Percentiles rank a stretch among this genome's conserved stretches.
Evolutionary conservation across 164 flowering plant genomes (phyloP).

Genomic region (Vitis cinerea): DNA sequence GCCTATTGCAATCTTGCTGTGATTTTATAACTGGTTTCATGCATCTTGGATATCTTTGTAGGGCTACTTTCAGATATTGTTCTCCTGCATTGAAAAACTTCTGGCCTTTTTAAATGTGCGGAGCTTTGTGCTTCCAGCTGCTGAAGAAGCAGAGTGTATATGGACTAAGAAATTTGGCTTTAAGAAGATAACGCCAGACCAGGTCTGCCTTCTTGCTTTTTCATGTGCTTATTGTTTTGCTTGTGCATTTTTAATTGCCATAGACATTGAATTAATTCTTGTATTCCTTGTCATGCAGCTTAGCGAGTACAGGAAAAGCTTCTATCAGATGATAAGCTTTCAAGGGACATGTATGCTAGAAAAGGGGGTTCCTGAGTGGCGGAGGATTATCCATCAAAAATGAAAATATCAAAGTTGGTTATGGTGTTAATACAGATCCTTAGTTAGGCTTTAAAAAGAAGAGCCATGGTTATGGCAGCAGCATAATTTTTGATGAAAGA

Average conservation of each 20-base stretch:
- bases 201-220: constrained; percentile 30
- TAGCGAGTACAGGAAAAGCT: constrained; percentile 31
- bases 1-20: background rate
- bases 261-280: background rate
- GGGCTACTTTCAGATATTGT: constrained; percentile 66
- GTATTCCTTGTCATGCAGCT: constrained; percentile 35
- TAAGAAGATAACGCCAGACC: constrained; percentile 29
- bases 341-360: constrained; percentile 56
- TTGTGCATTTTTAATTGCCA: background rate
- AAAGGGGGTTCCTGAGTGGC: constrained; percentile 37
- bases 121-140: constrained; percentile 63
- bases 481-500: too few species aligned
- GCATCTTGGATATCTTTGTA: constrained; percentile 9
- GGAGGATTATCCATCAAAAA: background rate
- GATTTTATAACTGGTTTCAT: background rate
- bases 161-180: constrained; percentile 67
- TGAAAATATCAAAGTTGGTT: background rate
- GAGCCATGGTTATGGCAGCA: too few species aligned
- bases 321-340: constrained; percentile 48
- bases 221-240: background rate
- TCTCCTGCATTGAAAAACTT: constrained; percentile 57
- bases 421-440: background rate
- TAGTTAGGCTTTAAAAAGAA: background rate
- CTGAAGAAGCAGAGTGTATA: constrained; percentile 58
- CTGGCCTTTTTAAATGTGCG: constrained; percentile 49